Percentiles rank a stretch among this genome's conserved stretches.
phyloP scores from a whole-genome alignment of 306 rosid species.

The Corylus avellana region DNA sequence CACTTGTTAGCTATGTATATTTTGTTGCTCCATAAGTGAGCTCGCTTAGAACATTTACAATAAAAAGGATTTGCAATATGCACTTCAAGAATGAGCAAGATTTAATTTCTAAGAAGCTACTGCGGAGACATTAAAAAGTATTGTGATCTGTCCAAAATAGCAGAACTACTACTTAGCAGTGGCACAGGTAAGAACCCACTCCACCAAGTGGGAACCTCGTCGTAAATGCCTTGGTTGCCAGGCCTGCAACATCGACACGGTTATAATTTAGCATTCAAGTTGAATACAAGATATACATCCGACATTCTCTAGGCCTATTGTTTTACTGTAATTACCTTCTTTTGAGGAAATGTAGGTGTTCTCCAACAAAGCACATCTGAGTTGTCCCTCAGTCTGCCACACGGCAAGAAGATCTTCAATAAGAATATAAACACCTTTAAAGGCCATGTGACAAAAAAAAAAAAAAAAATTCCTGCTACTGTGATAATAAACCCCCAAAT shows the following conservation, averaged over 20 bases:
- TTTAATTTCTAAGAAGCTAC: conserved; percentile 9
- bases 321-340: conserved; percentile 34
- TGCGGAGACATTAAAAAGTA: not conserved
- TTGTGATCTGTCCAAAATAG: not conserved
- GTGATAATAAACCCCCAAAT: not conserved
- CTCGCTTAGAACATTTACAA: not conserved
- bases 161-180: conserved; percentile 25
- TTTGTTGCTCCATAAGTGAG: not conserved
- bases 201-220: conserved; percentile 19
- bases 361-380: conserved; percentile 46
- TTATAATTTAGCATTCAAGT: not conserved
- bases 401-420: not conserved
- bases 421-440: not conserved
- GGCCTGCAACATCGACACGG: conserved; percentile 37
- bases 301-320: not conserved
- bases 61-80: not conserved
- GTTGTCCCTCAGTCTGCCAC: conserved; percentile 37
- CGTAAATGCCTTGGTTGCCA: conserved; percentile 34
- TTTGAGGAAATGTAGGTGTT: conserved; percentile 26
- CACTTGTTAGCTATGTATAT: not conserved
- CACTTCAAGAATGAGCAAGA: not conserved
- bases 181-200: conserved; percentile 46
- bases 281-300: not conserved
- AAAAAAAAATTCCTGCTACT: not conserved
- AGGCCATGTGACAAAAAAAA: not conserved